A percentile compares a stretch with the other conserved stretches of the same genome.
These are phyloP conservation scores for Calonectria honghensis DNA, from an alignment of 2,329 filamentous ascomycete species.

Conservation along the genomic window DNA sequence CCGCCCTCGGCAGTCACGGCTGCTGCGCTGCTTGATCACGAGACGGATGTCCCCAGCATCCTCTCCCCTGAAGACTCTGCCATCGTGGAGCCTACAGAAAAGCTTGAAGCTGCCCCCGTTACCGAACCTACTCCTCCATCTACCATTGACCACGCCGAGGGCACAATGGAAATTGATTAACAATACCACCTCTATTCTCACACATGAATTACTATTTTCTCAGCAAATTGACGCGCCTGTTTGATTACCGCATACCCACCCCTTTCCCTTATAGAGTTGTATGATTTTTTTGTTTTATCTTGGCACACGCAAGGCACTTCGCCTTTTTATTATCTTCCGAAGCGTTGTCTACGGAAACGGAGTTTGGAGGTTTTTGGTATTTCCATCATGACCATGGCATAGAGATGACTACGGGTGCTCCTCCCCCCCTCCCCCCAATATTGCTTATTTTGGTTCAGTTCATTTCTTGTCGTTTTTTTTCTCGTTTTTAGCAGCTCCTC, in stretches of 20 bases:
- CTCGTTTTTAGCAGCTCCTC: conserved; percentile 11
- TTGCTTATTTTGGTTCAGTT: conserved; percentile 38
- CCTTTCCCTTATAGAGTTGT: conserved; percentile 45
- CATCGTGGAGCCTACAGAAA: conserved; percentile 56
- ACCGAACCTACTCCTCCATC: conserved; percentile 64
- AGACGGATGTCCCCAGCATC: conserved; percentile 51
- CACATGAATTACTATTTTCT: conserved; percentile 38
- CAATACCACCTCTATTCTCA: conserved; percentile 6
- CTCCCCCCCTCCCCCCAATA: conserved; percentile 29
- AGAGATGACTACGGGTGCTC: conserved; percentile 52
- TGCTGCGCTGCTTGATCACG: conserved; percentile 47
- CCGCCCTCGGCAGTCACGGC: conserved; percentile 46
- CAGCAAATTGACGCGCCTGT: conserved; percentile 46
- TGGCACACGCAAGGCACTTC: conserved; percentile 14
- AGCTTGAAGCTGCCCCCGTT: conserved; percentile 57
- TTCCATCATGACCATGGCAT: conserved; percentile 52
- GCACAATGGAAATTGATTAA: conserved; percentile 64
- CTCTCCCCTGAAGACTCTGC: conserved; percentile 55
- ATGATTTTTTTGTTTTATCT: conserved; percentile 37
- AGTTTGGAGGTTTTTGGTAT: conserved; percentile 50
- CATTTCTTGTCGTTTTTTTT: conserved; percentile 22
- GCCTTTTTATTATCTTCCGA: conserved; percentile 34
- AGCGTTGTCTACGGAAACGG: conserved; percentile 49
- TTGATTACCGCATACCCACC: conserved; percentile 46
- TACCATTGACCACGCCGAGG: conserved; percentile 62